phyloP scores from a whole-genome alignment of 2,329 filamentous ascomycete genomes.

The Rhynchosporium agropyri region DNA sequence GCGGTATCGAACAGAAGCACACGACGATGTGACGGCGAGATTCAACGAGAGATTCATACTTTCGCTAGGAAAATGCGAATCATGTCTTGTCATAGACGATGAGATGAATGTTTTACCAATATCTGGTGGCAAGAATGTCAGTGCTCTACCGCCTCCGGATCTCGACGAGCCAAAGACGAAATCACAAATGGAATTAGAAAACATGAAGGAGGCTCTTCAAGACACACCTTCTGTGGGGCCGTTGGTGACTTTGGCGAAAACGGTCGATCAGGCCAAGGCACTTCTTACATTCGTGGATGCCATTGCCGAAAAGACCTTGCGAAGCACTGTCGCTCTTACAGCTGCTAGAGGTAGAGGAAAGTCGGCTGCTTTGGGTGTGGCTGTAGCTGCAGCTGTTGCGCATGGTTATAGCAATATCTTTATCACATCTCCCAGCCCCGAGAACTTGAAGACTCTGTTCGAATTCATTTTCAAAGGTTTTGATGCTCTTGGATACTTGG shows the following conservation, averaged over 20 bases:
- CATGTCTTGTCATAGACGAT: slow-evolving; percentile 94
- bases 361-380: slow-evolving; percentile 92
- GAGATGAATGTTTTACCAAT: slow-evolving; percentile 97
- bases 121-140: slow-evolving; percentile 89
- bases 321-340: slow-evolving; percentile 90
- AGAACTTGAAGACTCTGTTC: slow-evolving; percentile 98
- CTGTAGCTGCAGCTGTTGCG: slow-evolving; percentile 89
- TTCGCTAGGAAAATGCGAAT: slow-evolving; percentile 91
- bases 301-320: slow-evolving; percentile 92
- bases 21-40: slow-evolving; percentile 89
- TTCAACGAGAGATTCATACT: slow-evolving; percentile 98
- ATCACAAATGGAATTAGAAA: slow-evolving; percentile 74
- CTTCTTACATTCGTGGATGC: slow-evolving; percentile 96
- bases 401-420: slow-evolving; percentile 99
- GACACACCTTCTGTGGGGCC: slow-evolving; percentile 87
- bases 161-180: slow-evolving; percentile 72
- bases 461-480: slow-evolving; percentile 99
- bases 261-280: slow-evolving; percentile 94
- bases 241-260: slow-evolving; percentile 81
- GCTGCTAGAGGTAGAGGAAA: slow-evolving; percentile 95
- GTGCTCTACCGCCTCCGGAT: slow-evolving; percentile 76
- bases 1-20: slow-evolving; percentile 92
- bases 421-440: slow-evolving; percentile 94
- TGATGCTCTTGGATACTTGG: slow-evolving; percentile 88
- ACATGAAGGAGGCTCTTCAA: slow-evolving; percentile 82